Evolutionary conservation across 768 basidiomycete species (phyloP), one percentile per base, ranked within the genome.

Genomic region (Gymnopilus junonius): DNA sequence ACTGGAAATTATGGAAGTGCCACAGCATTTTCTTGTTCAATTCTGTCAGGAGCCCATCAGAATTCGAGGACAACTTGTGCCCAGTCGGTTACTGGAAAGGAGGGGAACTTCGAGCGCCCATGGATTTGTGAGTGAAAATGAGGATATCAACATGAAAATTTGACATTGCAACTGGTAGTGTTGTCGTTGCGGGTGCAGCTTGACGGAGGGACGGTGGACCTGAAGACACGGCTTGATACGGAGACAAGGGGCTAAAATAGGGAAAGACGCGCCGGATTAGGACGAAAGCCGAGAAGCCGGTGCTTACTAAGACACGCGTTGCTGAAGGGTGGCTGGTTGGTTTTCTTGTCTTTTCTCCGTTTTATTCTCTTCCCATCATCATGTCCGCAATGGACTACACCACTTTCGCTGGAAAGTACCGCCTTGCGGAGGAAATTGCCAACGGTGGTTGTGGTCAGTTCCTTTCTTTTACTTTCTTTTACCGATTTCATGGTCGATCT

Each of bases 371-470:
- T 42, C 60, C 56, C 59, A 62, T 20, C 43, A 60, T 39, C 60
- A 39, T 42, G 60, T 31, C 51, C 54, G 59, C 59, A 58, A 74
- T 72, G 70, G 74, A 75, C 48, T 71, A 67, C 40, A 76, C 76
- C 12, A 83, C 79, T 8, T 89, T 92, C 68, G 91, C 88, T 58
- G 90, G 91, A 46, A 91, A 91, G 71, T 92, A 92, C 75, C 83
- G 86, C 62, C 80, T 92, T 37, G 90, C 91, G 71, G 88, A 92
- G 69, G 90, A 91, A 76, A 89, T 93, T 67, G 91, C 89, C 15
- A 90, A 87, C 65, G 91, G 91, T 23, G 91, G 91, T 27, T 93
- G 91, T 75, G 89, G 89, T 91, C 55, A 60, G 85, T 51, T 34
- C 35, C 51, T 40, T 31, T 32, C 62, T 25, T 58, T 50, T 21